Evolutionary conservation across 2,329 filamentous ascomycete genomes (phyloP), one percentile per base, ranked within the genome.

Genomic region (Rugonectria rugulosa): DNA sequence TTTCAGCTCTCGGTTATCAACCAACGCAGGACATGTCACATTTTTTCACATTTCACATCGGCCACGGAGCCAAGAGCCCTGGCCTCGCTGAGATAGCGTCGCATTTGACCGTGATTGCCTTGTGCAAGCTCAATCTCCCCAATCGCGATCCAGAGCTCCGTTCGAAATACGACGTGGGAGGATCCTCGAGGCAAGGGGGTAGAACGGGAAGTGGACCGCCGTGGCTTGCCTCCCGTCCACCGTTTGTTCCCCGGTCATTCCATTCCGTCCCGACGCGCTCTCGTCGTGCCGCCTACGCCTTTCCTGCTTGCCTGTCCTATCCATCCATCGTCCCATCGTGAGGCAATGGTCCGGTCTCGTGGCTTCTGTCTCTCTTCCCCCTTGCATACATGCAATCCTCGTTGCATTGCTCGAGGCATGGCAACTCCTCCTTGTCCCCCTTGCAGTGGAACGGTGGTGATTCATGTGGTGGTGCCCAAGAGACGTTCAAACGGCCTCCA

Each of bases 241-340:
- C 36, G 42, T 47, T 50, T n/a, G n/a, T n/a, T 50, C 47, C 37
- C 40, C 45, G 24, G 34, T 24, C 45, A 48, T 31, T 27, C 34
- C 24, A n/a, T 40, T 27, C 26, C 37, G 37, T 14, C 26, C 26
- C 27, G 24, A 49, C 17, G 24, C 29, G 29, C 12, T 14, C 5
- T 32, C 29, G n/a, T n/a, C n/a, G n/a, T n/a, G n/a, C n/a, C n/a
- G n/a, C n/a, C n/a, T n/a, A n/a, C n/a, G n/a, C n/a, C n/a, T n/a
- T n/a, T n/a, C n/a, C n/a, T n/a, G n/a, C n/a, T n/a, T n/a, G n/a
- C n/a, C n/a, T n/a, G n/a, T n/a, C n/a, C n/a, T n/a, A n/a, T n/a
- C n/a, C n/a, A n/a, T n/a, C n/a, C n/a, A n/a, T n/a, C n/a, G n/a
- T n/a, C n/a, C n/a, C n/a, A n/a, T n/a, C n/a, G n/a, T n/a, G n/a